Conservation (phyloP, 768 basidiomycete genomes). For the Xerocomellus amylosporus region DNA sequence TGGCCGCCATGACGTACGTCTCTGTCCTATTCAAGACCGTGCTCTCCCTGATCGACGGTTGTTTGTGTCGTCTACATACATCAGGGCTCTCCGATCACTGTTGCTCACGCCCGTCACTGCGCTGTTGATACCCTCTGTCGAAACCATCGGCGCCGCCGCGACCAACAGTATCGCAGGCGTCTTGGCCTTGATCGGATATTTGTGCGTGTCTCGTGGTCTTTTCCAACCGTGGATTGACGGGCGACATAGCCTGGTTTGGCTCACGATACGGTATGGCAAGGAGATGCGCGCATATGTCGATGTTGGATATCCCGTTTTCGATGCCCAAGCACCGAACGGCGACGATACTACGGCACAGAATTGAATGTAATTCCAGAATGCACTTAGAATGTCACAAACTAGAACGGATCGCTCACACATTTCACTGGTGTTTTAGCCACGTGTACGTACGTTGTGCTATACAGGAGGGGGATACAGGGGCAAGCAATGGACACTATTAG, state of each 20-base stretch:
- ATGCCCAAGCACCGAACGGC: not conserved
- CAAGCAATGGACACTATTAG: no score
- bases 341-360: not conserved
- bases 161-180: conserved; percentile 48
- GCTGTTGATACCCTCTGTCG: conserved; percentile 41
- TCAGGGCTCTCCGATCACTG: conserved; percentile 24
- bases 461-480: no score
- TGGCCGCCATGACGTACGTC: conserved; percentile 54
- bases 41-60: not conserved
- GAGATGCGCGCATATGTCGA: conserved; percentile 56
- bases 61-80: not conserved
- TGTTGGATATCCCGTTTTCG: conserved; percentile 47
- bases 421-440: not conserved
- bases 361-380: not conserved
- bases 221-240: not conserved
- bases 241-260: conserved; percentile 44
- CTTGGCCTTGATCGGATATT: conserved; percentile 48
- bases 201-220: conserved; percentile 38
- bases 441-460: no score
- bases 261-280: conserved; percentile 55
- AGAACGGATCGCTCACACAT: not conserved
- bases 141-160: conserved; percentile 46
- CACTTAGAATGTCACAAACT: no score
- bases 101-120: conserved; percentile 12
- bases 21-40: not conserved